Percentiles rank a stretch among this genome's conserved stretches.
phyloP scores from a whole-genome alignment of 768 basidiomycete species.

The Phlebiopsis gigantea region DNA sequence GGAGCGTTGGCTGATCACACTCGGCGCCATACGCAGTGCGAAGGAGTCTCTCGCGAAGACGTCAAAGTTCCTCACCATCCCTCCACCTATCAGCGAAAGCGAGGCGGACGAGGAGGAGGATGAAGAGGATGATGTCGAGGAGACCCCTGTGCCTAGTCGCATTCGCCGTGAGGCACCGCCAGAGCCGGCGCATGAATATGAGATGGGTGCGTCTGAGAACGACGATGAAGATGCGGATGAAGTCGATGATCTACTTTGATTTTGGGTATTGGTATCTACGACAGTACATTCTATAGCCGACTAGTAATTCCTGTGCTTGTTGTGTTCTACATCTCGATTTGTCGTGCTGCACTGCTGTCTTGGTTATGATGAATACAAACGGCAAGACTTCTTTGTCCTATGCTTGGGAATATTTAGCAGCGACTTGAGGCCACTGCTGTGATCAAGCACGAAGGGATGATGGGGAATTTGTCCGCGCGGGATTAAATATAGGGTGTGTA shows the following conservation, averaged over 20 bases:
- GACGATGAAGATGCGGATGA: slow-evolving; percentile 37
- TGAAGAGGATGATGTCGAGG: slow-evolving; percentile 28
- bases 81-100: slow-evolving; percentile 20
- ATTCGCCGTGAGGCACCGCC: neutral
- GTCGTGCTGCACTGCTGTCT: no score
- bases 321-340: neutral
- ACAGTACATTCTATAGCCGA: neutral
- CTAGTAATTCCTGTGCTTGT: neutral
- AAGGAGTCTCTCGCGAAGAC: slow-evolving; percentile 26
- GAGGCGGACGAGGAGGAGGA: slow-evolving; percentile 32
- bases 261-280: neutral
- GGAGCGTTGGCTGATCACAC: neutral
- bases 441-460: no score
- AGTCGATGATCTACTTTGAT: slow-evolving; percentile 22
- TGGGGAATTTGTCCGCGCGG: no score
- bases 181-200: neutral
- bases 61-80: slow-evolving; percentile 17
- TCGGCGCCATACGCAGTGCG: slow-evolving; percentile 10
- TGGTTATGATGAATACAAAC: no score
- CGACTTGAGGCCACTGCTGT: no score
- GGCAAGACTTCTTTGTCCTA: no score
- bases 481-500: neutral
- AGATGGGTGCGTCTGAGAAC: neutral
- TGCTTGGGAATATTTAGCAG: no score
- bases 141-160: slow-evolving; percentile 26